These are phyloP conservation scores for Globisporangium rhizosaccharum DNA, from an alignment of 352 stramenopile genomes.

Conservation along the genomic window DNA sequence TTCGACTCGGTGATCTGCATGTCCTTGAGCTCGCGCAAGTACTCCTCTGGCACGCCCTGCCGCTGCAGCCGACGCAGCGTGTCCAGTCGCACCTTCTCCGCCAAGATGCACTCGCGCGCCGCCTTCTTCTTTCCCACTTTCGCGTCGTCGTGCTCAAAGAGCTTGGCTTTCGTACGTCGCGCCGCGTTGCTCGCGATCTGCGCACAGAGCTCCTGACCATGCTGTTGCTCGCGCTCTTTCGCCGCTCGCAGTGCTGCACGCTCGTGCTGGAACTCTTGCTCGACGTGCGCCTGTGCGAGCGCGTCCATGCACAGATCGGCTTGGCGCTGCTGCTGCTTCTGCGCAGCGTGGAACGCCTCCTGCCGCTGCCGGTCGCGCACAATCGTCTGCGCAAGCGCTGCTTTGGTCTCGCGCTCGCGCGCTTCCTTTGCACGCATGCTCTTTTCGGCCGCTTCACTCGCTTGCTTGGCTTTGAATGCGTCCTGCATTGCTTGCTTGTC, in stretches of 20 bases:
- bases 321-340: constrained; percentile 28
- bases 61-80: constrained; percentile 58
- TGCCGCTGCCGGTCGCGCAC: constrained; percentile 50
- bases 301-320: constrained; percentile 38
- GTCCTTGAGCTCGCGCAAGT: constrained; percentile 54
- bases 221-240: constrained; percentile 27
- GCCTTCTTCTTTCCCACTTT: constrained; percentile 70
- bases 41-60: constrained; percentile 59
- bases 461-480: constrained; percentile 69
- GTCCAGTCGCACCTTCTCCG: constrained; percentile 65
- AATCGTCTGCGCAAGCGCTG: constrained; percentile 41
- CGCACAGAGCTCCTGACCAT: constrained; percentile 31
- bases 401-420: constrained; percentile 38
- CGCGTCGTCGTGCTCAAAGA: constrained; percentile 63
- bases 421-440: constrained; percentile 45
- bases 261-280: constrained; percentile 38
- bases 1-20: constrained; percentile 68
- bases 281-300: constrained; percentile 33
- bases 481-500: constrained; percentile 66
- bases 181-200: constrained; percentile 62
- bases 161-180: constrained; percentile 44
- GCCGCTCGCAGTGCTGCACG: constrained; percentile 24
- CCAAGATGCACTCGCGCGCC: constrained; percentile 67
- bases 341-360: constrained; percentile 40
- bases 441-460: constrained; percentile 62